A percentile compares a stretch with the other conserved stretches of the same genome.
Conservation (phyloP, 78 protist species). For the Diacronema lutheri region DNA sequence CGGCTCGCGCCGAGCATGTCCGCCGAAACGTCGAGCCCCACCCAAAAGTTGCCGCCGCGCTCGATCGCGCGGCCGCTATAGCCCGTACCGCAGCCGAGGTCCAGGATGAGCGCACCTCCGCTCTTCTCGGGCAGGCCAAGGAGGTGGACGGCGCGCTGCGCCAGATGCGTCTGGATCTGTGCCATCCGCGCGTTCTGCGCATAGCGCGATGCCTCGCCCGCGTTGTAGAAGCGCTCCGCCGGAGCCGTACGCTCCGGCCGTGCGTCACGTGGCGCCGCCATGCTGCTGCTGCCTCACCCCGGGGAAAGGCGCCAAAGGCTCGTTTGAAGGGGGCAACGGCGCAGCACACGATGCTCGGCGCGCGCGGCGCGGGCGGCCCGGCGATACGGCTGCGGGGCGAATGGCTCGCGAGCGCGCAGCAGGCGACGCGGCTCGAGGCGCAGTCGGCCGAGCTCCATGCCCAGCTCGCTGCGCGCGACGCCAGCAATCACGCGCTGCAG, state of each 20-base stretch:
- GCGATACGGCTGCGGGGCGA: no score
- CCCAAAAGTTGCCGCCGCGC: slow-evolving; percentile 40
- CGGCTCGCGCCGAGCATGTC: slow-evolving; percentile 25
- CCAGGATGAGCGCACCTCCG: slow-evolving; percentile 15
- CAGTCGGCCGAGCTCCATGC: no score
- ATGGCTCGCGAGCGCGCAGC: no score
- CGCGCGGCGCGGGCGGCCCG: no score
- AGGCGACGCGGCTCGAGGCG: no score
- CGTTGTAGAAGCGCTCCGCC: slow-evolving; percentile 23
- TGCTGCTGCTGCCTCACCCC: no score
- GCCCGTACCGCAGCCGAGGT: slow-evolving; percentile 70
- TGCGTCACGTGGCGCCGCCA: background rate
- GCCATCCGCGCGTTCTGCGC: background rate
- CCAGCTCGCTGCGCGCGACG: no score
- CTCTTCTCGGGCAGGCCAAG: slow-evolving; percentile 14
- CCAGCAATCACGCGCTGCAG: no score
- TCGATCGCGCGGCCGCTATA: slow-evolving; percentile 24
- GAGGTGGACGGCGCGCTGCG: slow-evolving; percentile 51
- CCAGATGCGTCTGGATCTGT: slow-evolving; percentile 26
- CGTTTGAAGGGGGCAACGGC: no score
- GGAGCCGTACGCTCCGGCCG: slow-evolving; percentile 13
- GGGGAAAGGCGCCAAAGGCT: no score
- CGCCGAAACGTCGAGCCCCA: slow-evolving; percentile 41
- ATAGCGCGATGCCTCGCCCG: slow-evolving; percentile 10
- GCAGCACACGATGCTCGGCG: no score